A percentile compares a stretch with the other conserved stretches of the same genome.
Evolutionary conservation across 371 early-diverging fungal species (phyloP).

Genomic region (Blakeslea trispora): DNA sequence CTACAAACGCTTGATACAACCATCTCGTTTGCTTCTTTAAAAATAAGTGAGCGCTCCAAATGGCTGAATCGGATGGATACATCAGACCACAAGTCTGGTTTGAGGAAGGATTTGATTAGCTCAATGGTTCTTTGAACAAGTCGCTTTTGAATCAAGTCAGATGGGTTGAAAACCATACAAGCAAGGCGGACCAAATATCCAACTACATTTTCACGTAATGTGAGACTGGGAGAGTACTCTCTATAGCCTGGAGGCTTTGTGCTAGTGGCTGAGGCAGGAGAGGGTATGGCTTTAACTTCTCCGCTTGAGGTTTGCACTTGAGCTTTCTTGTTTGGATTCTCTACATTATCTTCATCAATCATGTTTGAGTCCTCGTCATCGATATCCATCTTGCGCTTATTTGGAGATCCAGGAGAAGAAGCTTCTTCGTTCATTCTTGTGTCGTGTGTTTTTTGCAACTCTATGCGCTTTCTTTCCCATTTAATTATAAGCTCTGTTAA

Average conservation of each 20-base stretch:
- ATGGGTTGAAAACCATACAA: conserved; percentile 61
- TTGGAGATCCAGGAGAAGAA: conserved; percentile 14
- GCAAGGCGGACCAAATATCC: conserved; percentile 76
- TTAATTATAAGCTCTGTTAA: conserved; percentile 85
- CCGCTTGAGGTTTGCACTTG: conserved; percentile 30
- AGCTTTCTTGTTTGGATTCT: conserved; percentile 33
- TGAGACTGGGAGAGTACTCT: conserved; percentile 56
- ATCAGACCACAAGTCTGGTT: conserved; percentile 63
- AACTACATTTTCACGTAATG: conserved; percentile 67
- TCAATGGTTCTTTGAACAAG: conserved; percentile 66
- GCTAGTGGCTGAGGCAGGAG: conserved; percentile 1
- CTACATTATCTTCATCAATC: not conserved
- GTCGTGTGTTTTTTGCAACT: conserved; percentile 17
- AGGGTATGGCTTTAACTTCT: conserved; percentile 27
- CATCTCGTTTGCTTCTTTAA: conserved; percentile 46
- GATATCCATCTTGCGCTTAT: conserved; percentile 30
- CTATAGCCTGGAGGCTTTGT: conserved; percentile 13
- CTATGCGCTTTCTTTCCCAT: conserved; percentile 77
- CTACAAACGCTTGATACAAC: conserved; percentile 55
- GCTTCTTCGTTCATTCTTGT: not conserved
- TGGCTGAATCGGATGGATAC: conserved; percentile 57
- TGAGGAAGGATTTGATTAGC: conserved; percentile 63
- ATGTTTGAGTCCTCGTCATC: conserved; percentile 6
- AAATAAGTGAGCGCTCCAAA: conserved; percentile 46
- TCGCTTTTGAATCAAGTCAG: conserved; percentile 46